Base-by-base conservation (phyloP, 805 yeast genomes). In the Metschnikowia proteae region DNA sequence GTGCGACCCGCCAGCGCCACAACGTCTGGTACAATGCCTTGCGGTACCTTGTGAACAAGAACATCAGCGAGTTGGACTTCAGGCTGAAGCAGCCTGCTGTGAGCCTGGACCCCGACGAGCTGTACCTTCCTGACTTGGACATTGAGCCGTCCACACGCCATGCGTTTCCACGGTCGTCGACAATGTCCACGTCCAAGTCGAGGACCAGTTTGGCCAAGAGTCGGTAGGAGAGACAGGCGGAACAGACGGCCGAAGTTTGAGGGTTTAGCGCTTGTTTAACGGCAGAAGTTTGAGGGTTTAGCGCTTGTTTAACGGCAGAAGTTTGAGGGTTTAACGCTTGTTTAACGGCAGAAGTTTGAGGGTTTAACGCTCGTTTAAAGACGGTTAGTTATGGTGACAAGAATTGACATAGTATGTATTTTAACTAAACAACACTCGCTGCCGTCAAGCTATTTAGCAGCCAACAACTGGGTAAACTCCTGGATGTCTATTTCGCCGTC, bases 401-500 rank as follows among this genome's bases (percentile, higher is more conserved):
- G 2, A 30, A 3, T 30, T 11, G 33, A 11, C n/a, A 31, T 31
- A 31, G 33, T 31, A 31, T 31, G 13, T 31, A 31, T 31, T 31
- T n/a, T 6, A 31, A 5, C 10, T 31, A 11, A 31, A 11, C n/a
- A n/a, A 31, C 33, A 7, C 10, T 31, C 10, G n/a, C 5, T 5
- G 25, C 10, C 8, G 22, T 25, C 28, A 10, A 3, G 9, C 22
- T 75, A 86, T 76, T 86, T 86, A 51, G 91, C 86, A 55, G 81
- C 78, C 68, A 92, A 80, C 57, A 92, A 81, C 64, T 89, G 91
- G 55, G 97, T 92, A 67, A 94, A 94, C 75, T 94, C 99, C 65
- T 88, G 88, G 69, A 94, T 94, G 67, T 94, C 95, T 64, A 94
- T 94, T 73, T 89, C 96, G 51, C 99, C 99, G 59, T 95, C 96